Conservation (phyloP, 2,329 filamentous ascomycete genomes). For the Fusarium coicis region DNA sequence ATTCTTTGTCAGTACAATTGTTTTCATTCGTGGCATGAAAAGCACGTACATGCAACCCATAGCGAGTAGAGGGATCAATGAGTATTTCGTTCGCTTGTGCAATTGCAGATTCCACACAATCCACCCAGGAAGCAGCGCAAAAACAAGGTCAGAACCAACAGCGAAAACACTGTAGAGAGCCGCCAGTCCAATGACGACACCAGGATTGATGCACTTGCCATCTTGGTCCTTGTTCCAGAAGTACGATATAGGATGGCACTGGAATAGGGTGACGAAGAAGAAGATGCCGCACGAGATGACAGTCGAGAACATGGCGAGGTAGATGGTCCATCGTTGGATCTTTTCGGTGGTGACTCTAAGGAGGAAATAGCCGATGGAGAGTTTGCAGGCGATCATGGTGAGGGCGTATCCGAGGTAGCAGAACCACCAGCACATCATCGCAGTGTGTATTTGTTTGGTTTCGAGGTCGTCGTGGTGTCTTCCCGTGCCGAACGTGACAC, state of each 20-base stretch:
- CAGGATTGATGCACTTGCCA: constrained; percentile 44
- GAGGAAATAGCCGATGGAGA: constrained; percentile 51
- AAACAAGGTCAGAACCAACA: constrained; percentile 58
- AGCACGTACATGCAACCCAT: constrained; percentile 60
- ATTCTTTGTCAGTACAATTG: background rate
- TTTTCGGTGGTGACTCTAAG: constrained; percentile 45
- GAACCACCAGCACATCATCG: constrained; percentile 48
- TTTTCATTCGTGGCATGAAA: accelerated
- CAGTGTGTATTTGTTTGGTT: constrained; percentile 34
- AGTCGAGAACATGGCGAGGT: constrained; percentile 44
- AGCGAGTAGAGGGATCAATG: constrained; percentile 61
- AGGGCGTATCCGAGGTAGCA: constrained; percentile 45
- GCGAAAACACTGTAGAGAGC: constrained; percentile 60
- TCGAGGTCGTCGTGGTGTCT: constrained; percentile 47
- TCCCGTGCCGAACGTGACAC: constrained; percentile 51
- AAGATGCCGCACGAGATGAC: constrained; percentile 44
- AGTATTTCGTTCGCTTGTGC: constrained; percentile 58
- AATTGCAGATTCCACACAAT: constrained; percentile 65
- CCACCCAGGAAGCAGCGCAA: constrained; percentile 61
- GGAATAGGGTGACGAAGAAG: constrained; percentile 48
- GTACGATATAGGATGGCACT: constrained; percentile 44
- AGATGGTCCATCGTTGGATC: constrained; percentile 40
- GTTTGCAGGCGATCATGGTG: constrained; percentile 46
- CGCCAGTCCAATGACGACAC: constrained; percentile 58
- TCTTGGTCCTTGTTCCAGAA: constrained; percentile 44